These are phyloP conservation scores for Neltuma alba DNA, from an alignment of 306 rosid species.

Conservation along the genomic window DNA sequence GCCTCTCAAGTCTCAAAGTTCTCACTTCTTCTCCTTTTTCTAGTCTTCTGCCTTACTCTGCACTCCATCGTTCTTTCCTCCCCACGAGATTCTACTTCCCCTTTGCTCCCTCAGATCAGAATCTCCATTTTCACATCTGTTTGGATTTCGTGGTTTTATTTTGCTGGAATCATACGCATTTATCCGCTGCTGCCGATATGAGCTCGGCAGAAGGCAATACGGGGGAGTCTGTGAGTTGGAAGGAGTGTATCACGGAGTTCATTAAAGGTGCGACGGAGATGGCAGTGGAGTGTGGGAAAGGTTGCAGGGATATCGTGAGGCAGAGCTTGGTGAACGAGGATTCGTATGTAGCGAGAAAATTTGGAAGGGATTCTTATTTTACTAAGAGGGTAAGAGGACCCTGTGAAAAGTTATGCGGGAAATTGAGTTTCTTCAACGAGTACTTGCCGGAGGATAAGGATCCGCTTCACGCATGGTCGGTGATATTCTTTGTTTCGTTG, in stretches of 20 bases:
- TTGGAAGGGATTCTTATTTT: slow-evolving; percentile 56
- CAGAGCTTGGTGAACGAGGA: slow-evolving; percentile 75
- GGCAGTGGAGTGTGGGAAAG: slow-evolving; percentile 79
- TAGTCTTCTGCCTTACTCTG: slow-evolving; percentile 30
- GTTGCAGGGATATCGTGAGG: slow-evolving; percentile 82
- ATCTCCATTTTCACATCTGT: not conserved
- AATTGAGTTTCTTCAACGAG: slow-evolving; percentile 38
- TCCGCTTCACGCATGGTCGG: slow-evolving; percentile 76
- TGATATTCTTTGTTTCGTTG: slow-evolving; percentile 42
- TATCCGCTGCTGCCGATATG: slow-evolving; percentile 20
- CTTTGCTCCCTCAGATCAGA: not conserved
- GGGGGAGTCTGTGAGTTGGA: slow-evolving; percentile 44
- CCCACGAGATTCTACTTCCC: not conserved
- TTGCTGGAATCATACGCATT: not conserved
- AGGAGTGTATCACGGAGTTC: slow-evolving; percentile 68
- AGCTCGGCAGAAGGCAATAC: slow-evolving; percentile 16
- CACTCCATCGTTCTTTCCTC: not conserved
- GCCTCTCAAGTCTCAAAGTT: not conserved
- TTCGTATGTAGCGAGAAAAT: slow-evolving; percentile 35
- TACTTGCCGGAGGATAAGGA: slow-evolving; percentile 90
- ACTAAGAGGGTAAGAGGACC: slow-evolving; percentile 51
- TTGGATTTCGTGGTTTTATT: not conserved
- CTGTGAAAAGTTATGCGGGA: slow-evolving; percentile 40
- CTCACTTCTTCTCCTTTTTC: not conserved
- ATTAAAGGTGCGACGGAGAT: slow-evolving; percentile 77